Percentiles rank a stretch among this genome's conserved stretches.
Conservation (phyloP, 257 asterid genomes). For the Fraxinus cuspidata region DNA sequence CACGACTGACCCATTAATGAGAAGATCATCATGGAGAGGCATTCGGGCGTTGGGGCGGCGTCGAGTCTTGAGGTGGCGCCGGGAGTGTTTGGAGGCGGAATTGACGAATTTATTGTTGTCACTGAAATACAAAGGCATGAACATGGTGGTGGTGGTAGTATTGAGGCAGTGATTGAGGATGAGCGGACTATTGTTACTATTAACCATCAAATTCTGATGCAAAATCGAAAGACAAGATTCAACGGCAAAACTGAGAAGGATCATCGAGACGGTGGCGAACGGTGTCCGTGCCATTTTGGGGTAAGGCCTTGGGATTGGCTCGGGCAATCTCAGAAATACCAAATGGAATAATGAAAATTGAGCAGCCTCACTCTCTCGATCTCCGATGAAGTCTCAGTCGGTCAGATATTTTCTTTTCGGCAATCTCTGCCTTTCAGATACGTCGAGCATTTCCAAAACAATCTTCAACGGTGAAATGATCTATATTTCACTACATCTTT, state of each 20-base stretch:
- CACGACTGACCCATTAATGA: slow-evolving; percentile 61
- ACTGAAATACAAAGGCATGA: slow-evolving; percentile 44
- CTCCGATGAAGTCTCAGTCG: not conserved
- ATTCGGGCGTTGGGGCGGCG: slow-evolving; percentile 60
- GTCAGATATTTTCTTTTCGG: not conserved
- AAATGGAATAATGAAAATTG: not conserved
- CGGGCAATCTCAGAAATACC: not conserved
- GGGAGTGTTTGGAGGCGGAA: slow-evolving; percentile 28
- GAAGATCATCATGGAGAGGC: slow-evolving; percentile 88
- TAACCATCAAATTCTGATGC: not conserved
- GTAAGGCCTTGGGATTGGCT: not conserved
- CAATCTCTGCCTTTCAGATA: not conserved
- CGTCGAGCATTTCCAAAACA: no score
- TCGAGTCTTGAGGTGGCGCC: slow-evolving; percentile 51
- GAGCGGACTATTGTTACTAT: not conserved
- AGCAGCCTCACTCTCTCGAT: not conserved
- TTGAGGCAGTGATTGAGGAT: not conserved
- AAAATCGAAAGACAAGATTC: slow-evolving; percentile 1
- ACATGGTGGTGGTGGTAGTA: slow-evolving; percentile 36
- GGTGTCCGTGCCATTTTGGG: slow-evolving; percentile 1
- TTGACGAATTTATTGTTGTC: not conserved
- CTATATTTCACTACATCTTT: no score
- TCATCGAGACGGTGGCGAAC: not conserved
- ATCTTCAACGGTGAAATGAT: no score
- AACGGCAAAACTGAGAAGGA: not conserved